Conservation (phyloP, 208 protist species). For the Tetramitus jugosus region DNA sequence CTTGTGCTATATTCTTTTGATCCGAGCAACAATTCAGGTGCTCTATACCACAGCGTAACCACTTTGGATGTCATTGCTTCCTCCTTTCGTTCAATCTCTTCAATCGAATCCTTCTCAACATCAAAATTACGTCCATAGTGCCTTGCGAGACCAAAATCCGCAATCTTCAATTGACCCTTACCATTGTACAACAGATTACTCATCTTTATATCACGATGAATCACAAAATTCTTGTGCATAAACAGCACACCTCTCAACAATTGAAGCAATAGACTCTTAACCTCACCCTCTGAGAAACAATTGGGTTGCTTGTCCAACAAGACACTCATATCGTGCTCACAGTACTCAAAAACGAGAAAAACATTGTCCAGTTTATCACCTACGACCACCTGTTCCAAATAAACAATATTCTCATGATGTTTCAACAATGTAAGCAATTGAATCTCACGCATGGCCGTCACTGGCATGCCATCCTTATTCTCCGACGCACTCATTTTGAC, state of each 20-base stretch:
- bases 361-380: neutral
- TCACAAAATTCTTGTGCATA: neutral
- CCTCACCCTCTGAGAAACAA: neutral
- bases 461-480: conserved; percentile 89
- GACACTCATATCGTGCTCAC: neutral
- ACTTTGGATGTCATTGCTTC: neutral
- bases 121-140: neutral
- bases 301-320: neutral
- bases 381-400: neutral
- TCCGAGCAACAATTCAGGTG: conserved; percentile 81
- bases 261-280: neutral
- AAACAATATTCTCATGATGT: conserved; percentile 86
- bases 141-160: conserved; percentile 20
- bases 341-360: conserved; percentile 1
- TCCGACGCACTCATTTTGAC: conserved; percentile 87
- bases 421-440: conserved; percentile 91
- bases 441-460: conserved; percentile 94
- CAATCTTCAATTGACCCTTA: neutral
- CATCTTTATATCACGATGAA: conserved; percentile 8
- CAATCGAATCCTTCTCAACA: neutral
- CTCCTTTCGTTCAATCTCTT: neutral
- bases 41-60: conserved; percentile 85
- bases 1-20: conserved; percentile 65
- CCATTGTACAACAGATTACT: neutral
- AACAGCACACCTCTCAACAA: neutral